Base-by-base conservation (phyloP, 345 rosid genomes). In the Salix exigua region DNA sequence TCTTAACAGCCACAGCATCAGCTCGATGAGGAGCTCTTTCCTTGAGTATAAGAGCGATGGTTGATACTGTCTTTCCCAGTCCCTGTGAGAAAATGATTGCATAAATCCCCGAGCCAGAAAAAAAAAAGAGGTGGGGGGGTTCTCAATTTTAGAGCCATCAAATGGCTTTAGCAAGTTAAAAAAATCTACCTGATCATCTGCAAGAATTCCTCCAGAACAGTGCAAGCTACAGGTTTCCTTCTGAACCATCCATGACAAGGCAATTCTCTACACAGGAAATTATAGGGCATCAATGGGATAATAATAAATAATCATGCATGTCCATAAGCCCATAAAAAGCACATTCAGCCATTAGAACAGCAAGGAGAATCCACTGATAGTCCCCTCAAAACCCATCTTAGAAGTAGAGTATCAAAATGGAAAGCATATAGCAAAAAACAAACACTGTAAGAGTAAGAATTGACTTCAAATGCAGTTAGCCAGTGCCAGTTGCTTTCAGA, bases 151-250 rank as follows among this genome's bases (percentile, higher is more conserved):
- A 38, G 18, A 50, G 67, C 23, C 68, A 69, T 74, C 50, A 64
- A 40, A n/a, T 6, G 38, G 73, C 25, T 21, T 70, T 61, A 66
- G 76, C 67, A 80, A 77, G 42, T 9, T 69, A 68, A 71, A 19
- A 71, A 61, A 69, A 68, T 63, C 48, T 48, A 92, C 99, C 97
- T 95, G 99, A 85, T 95, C 99, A 85, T 95, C 99, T 44, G 99
- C 99, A 73, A 95, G 97, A 79, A 95, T 95, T 85, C 99, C 99
- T 79, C 99, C 99, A 0, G 88, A 88, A 86, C 99, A 95, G 66
- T 90, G 81, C 31, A 76, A 7, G 75, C 89, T 75, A 42, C 84
- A 87, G 11, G 84, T 95, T 85, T 95, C 99, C 87, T 93, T 91
- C 70, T 91, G 90, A 77, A 84, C 80, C 99, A 95, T 95, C 99